Evolutionary conservation across 2,329 filamentous ascomycete species (phyloP).

Genomic region (Pseudogymnoascus sp.): DNA sequence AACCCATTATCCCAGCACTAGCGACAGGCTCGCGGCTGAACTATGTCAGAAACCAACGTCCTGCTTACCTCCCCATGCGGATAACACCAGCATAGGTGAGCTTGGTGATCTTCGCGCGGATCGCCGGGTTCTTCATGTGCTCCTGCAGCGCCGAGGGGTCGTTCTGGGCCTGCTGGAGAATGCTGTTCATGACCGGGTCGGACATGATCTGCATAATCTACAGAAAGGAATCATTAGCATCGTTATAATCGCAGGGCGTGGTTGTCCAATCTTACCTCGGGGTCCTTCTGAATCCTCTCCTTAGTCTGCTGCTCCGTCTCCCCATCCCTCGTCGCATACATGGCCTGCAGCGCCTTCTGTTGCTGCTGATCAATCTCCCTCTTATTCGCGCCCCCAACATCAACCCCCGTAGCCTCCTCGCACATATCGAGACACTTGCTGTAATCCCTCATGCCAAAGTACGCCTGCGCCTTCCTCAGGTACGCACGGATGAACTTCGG

Average conservation of each 20-base stretch:
- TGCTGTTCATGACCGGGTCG: conserved; percentile 96
- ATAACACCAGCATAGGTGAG: conserved; percentile 89
- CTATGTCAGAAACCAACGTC: not conserved
- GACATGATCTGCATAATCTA: conserved; percentile 82
- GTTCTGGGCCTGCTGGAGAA: conserved; percentile 90
- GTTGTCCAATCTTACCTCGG: conserved; percentile 56
- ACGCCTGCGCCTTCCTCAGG: conserved; percentile 90
- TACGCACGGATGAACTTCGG: conserved; percentile 91
- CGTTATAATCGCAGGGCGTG: not conserved
- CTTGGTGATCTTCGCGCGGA: conserved; percentile 88
- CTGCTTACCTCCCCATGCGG: conserved; percentile 49
- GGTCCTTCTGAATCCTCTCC: conserved; percentile 81
- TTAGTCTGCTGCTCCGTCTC: conserved; percentile 95
- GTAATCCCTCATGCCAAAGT: conserved; percentile 97
- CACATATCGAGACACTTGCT: conserved; percentile 89
- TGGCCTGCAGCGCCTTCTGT: conserved; percentile 82
- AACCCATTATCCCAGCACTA: not conserved
- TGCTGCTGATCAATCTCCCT: conserved; percentile 91
- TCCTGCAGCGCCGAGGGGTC: conserved; percentile 89
- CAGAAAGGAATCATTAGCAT: not conserved
- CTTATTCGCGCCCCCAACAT: conserved; percentile 62
- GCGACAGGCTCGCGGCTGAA: not conserved
- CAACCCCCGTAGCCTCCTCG: conserved; percentile 68
- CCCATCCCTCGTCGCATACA: conserved; percentile 84
- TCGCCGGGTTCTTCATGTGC: conserved; percentile 88